Percentiles rank a stretch among this genome's conserved stretches.
phyloP scores from a whole-genome alignment of 2,329 filamentous ascomycete species.

The Fusarium sp. region DNA sequence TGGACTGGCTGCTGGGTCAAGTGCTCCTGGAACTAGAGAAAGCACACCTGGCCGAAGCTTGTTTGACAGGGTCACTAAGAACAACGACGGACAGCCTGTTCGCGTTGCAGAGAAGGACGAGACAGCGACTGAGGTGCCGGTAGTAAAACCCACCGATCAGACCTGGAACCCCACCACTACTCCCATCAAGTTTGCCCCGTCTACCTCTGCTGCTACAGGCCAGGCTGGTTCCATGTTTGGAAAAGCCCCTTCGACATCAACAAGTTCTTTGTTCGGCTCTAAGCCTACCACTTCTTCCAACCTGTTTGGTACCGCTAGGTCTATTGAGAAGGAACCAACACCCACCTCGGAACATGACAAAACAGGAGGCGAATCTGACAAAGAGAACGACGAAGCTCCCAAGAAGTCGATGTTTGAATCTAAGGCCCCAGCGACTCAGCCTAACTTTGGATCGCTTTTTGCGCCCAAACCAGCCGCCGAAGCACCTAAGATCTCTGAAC shows the following conservation, averaged over 20 bases:
- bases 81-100: conserved; percentile 63
- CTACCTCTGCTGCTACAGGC: conserved; percentile 48
- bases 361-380: conserved; percentile 59
- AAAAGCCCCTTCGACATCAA: conserved; percentile 46
- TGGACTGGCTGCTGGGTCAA: conserved; percentile 50
- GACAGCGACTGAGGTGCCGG: conserved; percentile 45
- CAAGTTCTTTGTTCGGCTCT: conserved; percentile 54
- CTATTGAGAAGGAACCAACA: conserved; percentile 48
- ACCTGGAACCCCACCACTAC: conserved; percentile 62
- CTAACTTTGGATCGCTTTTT: conserved; percentile 52
- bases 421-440: conserved; percentile 51
- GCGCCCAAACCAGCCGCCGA: conserved; percentile 51
- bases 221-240: conserved; percentile 54
- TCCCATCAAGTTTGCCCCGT: conserved; percentile 68
- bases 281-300: conserved; percentile 55
- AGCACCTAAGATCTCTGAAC: conserved; percentile 47
- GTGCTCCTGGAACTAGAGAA: conserved; percentile 59
- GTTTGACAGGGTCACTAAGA: conserved; percentile 68
- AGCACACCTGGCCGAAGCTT: conserved; percentile 64
- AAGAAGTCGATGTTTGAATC: conserved; percentile 53
- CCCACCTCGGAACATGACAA: conserved; percentile 50
- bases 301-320: conserved; percentile 55
- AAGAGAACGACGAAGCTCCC: conserved; percentile 58
- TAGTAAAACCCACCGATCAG: conserved; percentile 53
- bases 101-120: conserved; percentile 53